These are phyloP conservation scores for Pugionium cornutum DNA, from an alignment of 345 rosid species.

Conservation along the genomic window DNA sequence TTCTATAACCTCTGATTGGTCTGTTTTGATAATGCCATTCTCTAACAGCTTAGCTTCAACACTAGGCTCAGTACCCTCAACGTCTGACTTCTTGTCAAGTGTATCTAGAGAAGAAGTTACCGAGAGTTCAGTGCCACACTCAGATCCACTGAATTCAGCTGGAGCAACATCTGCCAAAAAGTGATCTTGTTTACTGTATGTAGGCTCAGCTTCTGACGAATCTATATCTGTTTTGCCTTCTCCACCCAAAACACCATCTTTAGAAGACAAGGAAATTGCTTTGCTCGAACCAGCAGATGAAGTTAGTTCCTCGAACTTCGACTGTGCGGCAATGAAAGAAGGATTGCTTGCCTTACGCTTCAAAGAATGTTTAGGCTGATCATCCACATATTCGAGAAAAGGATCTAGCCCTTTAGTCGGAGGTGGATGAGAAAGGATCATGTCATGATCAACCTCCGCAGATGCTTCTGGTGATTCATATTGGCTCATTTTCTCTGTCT, in stretches of 20 bases:
- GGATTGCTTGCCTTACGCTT: conserved; percentile 71
- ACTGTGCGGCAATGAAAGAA: conserved; percentile 66
- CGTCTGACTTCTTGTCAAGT: conserved; percentile 63
- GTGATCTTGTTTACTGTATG: conserved; percentile 35
- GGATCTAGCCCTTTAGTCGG: conserved; percentile 37
- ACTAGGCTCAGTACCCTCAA: conserved; percentile 47
- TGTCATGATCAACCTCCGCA: conserved; percentile 38
- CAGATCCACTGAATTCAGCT: conserved; percentile 63
- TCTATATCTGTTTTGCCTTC: conserved; percentile 43
- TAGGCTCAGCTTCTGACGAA: conserved; percentile 39
- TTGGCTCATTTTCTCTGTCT: conserved; percentile 38
- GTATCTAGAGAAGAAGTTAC: conserved; percentile 88
- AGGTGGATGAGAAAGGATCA: conserved; percentile 41
- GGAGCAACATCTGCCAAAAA: conserved; percentile 43
- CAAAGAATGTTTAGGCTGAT: conserved; percentile 57
- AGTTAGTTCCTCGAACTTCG: conserved; percentile 77
- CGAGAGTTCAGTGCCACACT: conserved; percentile 90
- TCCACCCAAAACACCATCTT: conserved; percentile 46
- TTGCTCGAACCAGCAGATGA: conserved; percentile 47
- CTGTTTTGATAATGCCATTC: conserved; percentile 39
- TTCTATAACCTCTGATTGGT: conserved; percentile 35
- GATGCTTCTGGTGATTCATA: conserved; percentile 47
- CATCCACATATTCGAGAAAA: conserved; percentile 47
- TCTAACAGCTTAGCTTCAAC: conserved; percentile 47
- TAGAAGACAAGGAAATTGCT: conserved; percentile 43